Conservation (phyloP, 208 protist species). For the Wallacemonas sp. region DNA sequence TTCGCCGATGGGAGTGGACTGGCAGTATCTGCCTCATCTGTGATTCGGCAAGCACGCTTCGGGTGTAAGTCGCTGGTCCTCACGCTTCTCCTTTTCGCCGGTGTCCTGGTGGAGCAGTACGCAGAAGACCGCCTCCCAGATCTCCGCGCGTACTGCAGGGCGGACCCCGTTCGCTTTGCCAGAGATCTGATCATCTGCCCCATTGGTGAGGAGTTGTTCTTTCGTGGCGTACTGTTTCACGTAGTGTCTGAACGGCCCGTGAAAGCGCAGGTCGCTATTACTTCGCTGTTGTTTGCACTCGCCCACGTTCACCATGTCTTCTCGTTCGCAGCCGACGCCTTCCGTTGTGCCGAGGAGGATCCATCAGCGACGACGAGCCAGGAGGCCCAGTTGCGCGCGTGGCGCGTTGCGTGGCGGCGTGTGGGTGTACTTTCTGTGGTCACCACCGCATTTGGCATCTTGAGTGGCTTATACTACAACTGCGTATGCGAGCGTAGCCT, state of each 20-base stretch:
- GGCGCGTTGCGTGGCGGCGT: conserved; percentile 9
- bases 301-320: conserved; percentile 66
- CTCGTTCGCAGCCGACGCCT: conserved; percentile 27
- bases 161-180: conserved; percentile 17
- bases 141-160: not conserved
- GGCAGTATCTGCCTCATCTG: conserved; percentile 10
- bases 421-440: conserved; percentile 18
- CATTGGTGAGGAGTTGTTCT: conserved; percentile 75
- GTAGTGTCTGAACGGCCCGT: conserved; percentile 27
- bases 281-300: conserved; percentile 56
- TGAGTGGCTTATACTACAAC: conserved; percentile 59
- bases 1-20: not conserved
- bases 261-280: conserved; percentile 27
- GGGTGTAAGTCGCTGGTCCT: not conserved
- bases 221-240: conserved; percentile 59
- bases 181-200: conserved; percentile 59
- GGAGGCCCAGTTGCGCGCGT: conserved; percentile 1
- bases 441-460: conserved; percentile 48
- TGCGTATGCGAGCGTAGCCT: conserved; percentile 40
- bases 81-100: conserved; percentile 47
- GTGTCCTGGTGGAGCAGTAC: conserved; percentile 27
- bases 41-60: not conserved
- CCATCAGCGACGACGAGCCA: not conserved
- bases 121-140: not conserved
- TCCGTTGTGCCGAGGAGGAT: conserved; percentile 4